These are phyloP conservation scores for Sclerotinia subarctica DNA, from an alignment of 2,329 filamentous ascomycete species.

Conservation along the genomic window DNA sequence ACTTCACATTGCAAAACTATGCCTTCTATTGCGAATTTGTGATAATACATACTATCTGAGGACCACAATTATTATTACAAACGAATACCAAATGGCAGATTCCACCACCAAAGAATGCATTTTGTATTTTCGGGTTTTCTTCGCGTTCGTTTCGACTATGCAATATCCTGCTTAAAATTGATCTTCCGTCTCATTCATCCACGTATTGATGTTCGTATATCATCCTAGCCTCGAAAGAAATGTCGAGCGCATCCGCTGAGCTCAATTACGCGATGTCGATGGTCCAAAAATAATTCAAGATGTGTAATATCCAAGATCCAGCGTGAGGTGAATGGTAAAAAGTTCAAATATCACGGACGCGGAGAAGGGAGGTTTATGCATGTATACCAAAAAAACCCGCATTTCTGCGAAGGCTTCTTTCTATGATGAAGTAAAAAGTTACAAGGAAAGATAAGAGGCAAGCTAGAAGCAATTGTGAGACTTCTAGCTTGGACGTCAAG, in stretches of 20 bases:
- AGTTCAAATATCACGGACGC: not conserved
- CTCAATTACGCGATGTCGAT: not conserved
- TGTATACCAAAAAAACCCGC: not conserved
- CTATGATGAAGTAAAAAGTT: not conserved
- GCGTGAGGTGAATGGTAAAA: not conserved
- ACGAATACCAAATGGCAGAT: conserved; percentile 47
- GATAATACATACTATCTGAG: conserved; percentile 40
- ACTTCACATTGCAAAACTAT: not conserved
- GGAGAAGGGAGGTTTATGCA: not conserved
- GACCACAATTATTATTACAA: conserved; percentile 33
- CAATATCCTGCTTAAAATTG: not conserved
- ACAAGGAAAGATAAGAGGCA: not conserved
- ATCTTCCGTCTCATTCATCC: not conserved
- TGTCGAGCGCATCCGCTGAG: not conserved
- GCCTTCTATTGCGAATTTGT: not conserved
- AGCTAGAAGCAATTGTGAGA: conserved; percentile 10
- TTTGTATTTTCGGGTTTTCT: not conserved
- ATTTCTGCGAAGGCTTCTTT: not conserved
- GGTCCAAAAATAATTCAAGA: not conserved
- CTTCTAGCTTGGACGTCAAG: conserved; percentile 5
- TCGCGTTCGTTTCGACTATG: not conserved
- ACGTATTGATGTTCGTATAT: not conserved
- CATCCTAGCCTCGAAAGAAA: not conserved
- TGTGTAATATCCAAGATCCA: not conserved
- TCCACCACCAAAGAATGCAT: conserved; percentile 35